Evolutionary conservation across 768 basidiomycete species (phyloP).

Genomic region (Rhodosporidiobolus odoratus): DNA sequence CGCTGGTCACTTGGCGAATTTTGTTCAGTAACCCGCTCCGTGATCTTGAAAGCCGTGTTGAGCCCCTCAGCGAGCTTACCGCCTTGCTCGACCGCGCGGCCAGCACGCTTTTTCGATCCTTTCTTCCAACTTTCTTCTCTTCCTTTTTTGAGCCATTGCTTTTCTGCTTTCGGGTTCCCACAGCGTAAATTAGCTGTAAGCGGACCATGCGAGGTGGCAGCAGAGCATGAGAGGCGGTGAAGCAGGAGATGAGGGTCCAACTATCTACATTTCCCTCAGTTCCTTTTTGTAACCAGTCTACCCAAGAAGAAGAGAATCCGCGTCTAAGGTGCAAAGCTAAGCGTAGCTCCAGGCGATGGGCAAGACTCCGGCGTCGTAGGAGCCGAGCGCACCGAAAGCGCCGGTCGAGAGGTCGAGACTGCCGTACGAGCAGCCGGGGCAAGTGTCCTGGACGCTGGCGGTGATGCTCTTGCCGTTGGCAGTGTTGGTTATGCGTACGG

Average conservation of each 20-base stretch:
- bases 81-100: no score
- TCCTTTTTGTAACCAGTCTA: background rate
- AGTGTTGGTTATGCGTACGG: slow-evolving; percentile 29
- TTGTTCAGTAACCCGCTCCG: no score
- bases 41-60: no score
- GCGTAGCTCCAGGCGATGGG: slow-evolving; percentile 17
- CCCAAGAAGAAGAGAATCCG: background rate
- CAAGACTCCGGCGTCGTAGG: slow-evolving; percentile 14
- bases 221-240: no score
- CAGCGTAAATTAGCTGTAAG: no score
- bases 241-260: background rate
- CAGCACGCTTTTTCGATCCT: no score
- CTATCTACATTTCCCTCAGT: background rate
- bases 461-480: slow-evolving; percentile 31
- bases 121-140: background rate
- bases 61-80: no score
- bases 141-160: background rate
- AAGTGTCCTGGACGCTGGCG: slow-evolving; percentile 35
- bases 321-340: background rate
- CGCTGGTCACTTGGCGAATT: no score
- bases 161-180: no score
- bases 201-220: no score
- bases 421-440: slow-evolving; percentile 13
- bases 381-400: slow-evolving; percentile 27
- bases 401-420: slow-evolving; percentile 28